A percentile compares a stretch with the other conserved stretches of the same genome.
Evolutionary conservation across 2,329 filamentous ascomycete species (phyloP).

Genomic region (Arthrocladium fulminans): DNA sequence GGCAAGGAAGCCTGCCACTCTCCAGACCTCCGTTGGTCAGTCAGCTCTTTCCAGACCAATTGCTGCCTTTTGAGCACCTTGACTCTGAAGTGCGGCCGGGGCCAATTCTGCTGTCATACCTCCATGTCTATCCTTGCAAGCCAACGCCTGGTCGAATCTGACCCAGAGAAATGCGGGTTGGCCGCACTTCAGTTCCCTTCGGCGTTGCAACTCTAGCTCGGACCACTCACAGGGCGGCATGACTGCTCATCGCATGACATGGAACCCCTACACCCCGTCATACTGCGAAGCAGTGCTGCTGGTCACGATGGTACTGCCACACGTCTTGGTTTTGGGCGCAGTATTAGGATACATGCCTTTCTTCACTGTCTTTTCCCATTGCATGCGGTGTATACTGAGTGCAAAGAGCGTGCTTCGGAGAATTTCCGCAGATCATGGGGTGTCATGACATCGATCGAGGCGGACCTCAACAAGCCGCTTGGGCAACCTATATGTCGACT

Average conservation of each 20-base stretch:
- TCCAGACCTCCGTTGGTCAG: conserved; percentile 48
- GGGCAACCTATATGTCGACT: conserved; percentile 56
- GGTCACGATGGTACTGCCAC: conserved; percentile 56
- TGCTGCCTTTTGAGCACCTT: conserved; percentile 40
- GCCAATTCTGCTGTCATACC: conserved; percentile 47
- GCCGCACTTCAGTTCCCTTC: conserved; percentile 24
- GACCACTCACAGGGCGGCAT: conserved; percentile 55
- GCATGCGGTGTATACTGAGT: conserved; percentile 56
- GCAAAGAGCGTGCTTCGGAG: conserved; percentile 57
- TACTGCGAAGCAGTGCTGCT: conserved; percentile 49
- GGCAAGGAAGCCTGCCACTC: conserved; percentile 54
- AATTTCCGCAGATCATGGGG: conserved; percentile 48
- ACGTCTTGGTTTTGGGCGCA: conserved; percentile 50
- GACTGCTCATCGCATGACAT: conserved; percentile 51
- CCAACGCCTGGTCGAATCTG: conserved; percentile 22
- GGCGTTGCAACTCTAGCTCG: conserved; percentile 25
- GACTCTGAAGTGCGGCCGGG: conserved; percentile 45
- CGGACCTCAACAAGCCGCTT: conserved; percentile 49
- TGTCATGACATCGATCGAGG: conserved; percentile 48
- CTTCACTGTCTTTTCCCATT: conserved; percentile 51
- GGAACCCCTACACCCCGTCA: conserved; percentile 53
- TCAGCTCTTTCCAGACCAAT: conserved; percentile 53
- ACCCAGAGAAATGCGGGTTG: conserved; percentile 26
- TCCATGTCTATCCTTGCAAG: conserved; percentile 38
- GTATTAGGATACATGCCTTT: conserved; percentile 51